Conservation (phyloP, 1,139 yeast genomes). For the Saccharomyces hybrid region DNA sequence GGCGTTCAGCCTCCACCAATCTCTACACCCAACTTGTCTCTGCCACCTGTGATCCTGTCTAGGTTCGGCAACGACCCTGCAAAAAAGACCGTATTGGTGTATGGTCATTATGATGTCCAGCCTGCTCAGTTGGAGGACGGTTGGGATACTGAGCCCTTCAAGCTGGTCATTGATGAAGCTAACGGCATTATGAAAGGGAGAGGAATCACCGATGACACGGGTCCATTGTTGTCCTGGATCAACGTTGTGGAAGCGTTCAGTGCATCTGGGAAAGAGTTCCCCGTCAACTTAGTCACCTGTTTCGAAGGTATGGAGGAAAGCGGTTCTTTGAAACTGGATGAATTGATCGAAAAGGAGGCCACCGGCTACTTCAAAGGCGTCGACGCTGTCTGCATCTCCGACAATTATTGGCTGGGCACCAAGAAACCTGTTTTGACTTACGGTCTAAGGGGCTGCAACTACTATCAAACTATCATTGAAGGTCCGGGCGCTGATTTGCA, state of each 20-base stretch:
- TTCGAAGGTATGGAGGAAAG: constrained; percentile 99
- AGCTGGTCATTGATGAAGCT: constrained; percentile 46
- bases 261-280: constrained; percentile 76
- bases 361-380: constrained; percentile 71
- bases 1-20: constrained; percentile 90
- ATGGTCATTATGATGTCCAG: constrained; percentile 97
- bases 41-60: constrained; percentile 91
- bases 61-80: constrained; percentile 80
- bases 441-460: constrained; percentile 94
- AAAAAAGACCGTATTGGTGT: constrained; percentile 75
- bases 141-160: constrained; percentile 90
- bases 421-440: constrained; percentile 93
- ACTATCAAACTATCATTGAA: constrained; percentile 69
- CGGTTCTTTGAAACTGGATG: constrained; percentile 89
- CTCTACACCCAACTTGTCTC: constrained; percentile 49
- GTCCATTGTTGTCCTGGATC: constrained; percentile 97
- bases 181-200: constrained; percentile 68
- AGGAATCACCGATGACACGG: constrained; percentile 96
- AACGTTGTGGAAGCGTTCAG: constrained; percentile 87
- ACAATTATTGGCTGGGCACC: constrained; percentile 98
- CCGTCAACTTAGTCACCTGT: constrained; percentile 86
- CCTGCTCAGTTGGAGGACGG: constrained; percentile 93
- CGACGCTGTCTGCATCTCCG: constrained; percentile 92
- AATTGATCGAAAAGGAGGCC: constrained; percentile 72
- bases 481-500: constrained; percentile 98